phyloP scores from a whole-genome alignment of 2,329 filamentous ascomycete species.

The Mariannaea elegans region DNA sequence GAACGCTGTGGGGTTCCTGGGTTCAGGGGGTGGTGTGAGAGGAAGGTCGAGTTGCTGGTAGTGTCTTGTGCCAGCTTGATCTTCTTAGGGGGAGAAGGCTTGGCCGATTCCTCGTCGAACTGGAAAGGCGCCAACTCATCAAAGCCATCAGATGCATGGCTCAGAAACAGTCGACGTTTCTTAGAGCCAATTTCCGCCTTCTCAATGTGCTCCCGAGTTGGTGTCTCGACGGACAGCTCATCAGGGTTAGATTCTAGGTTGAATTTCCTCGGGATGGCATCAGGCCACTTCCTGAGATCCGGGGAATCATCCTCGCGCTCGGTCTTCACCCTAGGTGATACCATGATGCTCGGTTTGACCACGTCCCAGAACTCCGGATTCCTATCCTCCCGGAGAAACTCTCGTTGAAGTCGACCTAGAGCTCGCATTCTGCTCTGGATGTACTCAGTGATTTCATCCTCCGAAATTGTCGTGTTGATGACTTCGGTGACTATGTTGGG shows the following conservation, averaged over 20 bases:
- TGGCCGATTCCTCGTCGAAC: neutral
- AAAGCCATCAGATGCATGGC: conserved; percentile 1
- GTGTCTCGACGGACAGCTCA: conserved; percentile 19
- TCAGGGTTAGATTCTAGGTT: conserved; percentile 13
- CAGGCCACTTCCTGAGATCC: conserved; percentile 15
- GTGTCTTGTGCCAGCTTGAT: neutral
- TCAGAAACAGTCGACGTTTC: conserved; percentile 18
- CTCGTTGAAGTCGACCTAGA: conserved; percentile 48
- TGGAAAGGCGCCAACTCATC: conserved; percentile 18
- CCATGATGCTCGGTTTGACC: conserved; percentile 32
- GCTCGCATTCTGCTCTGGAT: conserved; percentile 48
- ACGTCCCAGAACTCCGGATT: conserved; percentile 45
- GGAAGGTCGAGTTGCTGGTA: neutral
- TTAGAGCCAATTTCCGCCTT: conserved; percentile 25
- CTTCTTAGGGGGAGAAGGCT: neutral
- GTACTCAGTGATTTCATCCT: conserved; percentile 45
- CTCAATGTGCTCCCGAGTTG: conserved; percentile 4
- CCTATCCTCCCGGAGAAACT: conserved; percentile 44
- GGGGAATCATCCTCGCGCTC: conserved; percentile 28
- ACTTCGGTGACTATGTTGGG: conserved; percentile 52
- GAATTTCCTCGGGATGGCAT: conserved; percentile 2
- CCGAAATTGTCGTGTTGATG: conserved; percentile 42
- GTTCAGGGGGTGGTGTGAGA: neutral
- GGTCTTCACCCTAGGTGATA: conserved; percentile 29
- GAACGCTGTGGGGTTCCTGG: conserved; percentile 18